Evolutionary conservation across 208 protist species (phyloP).

Genomic region (Trypanosoma lewisi): DNA sequence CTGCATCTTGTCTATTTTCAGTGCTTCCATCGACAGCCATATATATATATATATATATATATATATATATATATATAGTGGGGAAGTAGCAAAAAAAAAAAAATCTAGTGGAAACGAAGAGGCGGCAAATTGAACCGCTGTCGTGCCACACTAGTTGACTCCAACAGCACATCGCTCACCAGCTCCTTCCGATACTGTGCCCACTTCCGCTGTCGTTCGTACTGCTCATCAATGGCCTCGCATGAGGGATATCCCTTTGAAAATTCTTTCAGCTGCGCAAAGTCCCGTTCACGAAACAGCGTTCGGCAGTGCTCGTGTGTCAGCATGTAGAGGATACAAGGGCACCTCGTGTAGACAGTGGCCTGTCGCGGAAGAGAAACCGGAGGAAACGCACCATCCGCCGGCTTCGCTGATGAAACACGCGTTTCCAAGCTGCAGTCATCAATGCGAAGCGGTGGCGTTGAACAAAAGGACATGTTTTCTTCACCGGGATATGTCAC

Average conservation of each 20-base stretch:
- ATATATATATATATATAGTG: constrained; percentile 12
- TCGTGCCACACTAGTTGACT: constrained; percentile 14
- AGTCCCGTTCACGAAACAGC: constrained; percentile 23
- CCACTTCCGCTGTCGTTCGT: constrained; percentile 43
- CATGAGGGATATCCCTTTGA: constrained; percentile 56
- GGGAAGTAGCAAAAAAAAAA: neutral
- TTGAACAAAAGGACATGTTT: constrained; percentile 9
- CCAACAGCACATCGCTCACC: constrained; percentile 30
- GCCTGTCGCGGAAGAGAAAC: constrained; percentile 27
- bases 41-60: constrained; percentile 11
- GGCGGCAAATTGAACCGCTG: constrained; percentile 9
- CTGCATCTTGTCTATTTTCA: no score
- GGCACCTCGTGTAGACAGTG: constrained; percentile 41
- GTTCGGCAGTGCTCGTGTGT: constrained; percentile 27
- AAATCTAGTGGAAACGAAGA: constrained; percentile 11
- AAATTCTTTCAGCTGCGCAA: constrained; percentile 43
- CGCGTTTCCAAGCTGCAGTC: neutral
- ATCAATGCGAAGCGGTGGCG: neutral
- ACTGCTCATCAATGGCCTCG: constrained; percentile 45
- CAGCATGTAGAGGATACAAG: constrained; percentile 37
- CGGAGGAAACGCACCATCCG: constrained; percentile 17
- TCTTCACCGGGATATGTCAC: constrained; percentile 19
- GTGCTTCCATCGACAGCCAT: no score
- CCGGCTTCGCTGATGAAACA: neutral
- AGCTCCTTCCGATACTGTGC: constrained; percentile 30